phyloP scores from a whole-genome alignment of 1,139 yeast genomes.

The Blastobotrys aristatus region DNA sequence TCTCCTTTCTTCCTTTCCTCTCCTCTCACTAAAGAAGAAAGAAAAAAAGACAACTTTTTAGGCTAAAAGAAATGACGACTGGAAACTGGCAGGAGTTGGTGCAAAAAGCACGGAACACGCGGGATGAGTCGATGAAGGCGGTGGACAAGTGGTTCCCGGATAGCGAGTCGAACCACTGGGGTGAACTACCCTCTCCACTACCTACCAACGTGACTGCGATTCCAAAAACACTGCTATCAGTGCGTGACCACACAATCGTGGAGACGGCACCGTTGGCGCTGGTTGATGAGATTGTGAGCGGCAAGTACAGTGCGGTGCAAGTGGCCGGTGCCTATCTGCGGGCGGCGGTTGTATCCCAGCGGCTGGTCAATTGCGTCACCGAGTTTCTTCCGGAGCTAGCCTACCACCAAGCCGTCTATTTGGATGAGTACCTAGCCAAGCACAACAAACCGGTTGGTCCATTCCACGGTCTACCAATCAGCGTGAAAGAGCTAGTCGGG shows the following conservation, averaged over 20 bases:
- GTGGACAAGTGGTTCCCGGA: constrained; percentile 27
- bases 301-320: constrained; percentile 40
- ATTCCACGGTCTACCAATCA: constrained; percentile 49
- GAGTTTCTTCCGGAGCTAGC: constrained; percentile 32
- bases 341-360: constrained; percentile 55
- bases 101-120: constrained; percentile 15
- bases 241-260: constrained; percentile 28
- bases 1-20: background rate
- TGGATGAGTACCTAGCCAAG: constrained; percentile 35
- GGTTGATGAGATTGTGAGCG: constrained; percentile 38
- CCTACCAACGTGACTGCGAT: constrained; percentile 29
- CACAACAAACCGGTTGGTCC: constrained; percentile 42
- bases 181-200: constrained; percentile 25
- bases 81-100: constrained; percentile 12
- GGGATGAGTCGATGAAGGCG: constrained; percentile 30
- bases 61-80: background rate
- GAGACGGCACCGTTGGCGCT: constrained; percentile 32
- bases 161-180: constrained; percentile 23
- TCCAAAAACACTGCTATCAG: constrained; percentile 23
- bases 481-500: constrained; percentile 47
- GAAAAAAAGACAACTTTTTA: too few relatives aligned
- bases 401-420: constrained; percentile 34
- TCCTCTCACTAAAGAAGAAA: background rate
- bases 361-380: constrained; percentile 39
- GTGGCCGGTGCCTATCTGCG: constrained; percentile 51